Evolutionary conservation across 2,329 filamentous ascomycete species (phyloP).

Genomic region (Botryotinia convoluta): DNA sequence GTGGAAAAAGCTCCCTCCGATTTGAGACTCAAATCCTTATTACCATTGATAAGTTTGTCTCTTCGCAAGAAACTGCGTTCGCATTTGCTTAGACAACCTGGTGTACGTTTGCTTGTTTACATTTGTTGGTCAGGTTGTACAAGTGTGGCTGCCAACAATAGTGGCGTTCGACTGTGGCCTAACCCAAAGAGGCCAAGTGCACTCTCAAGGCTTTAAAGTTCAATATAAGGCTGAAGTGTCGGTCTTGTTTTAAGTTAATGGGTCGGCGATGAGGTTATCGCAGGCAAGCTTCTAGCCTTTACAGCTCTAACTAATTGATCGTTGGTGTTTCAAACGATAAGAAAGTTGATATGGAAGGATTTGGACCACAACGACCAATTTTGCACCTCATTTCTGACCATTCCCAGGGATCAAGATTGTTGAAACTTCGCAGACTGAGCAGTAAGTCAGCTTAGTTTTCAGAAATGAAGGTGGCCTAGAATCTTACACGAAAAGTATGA

Average conservation of each 20-base stretch:
- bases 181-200: neutral
- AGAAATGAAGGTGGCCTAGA: neutral
- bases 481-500: neutral
- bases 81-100: neutral
- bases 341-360: neutral
- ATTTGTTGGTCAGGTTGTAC: neutral
- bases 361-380: neutral
- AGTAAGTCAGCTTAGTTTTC: neutral
- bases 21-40: neutral
- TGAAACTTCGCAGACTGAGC: neutral
- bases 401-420: neutral
- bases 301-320: neutral
- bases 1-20: neutral
- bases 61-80: neutral
- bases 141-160: conserved; percentile 1
- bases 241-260: neutral
- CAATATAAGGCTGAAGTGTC: neutral
- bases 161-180: neutral
- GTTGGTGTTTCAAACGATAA: conserved; percentile 16
- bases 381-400: conserved; percentile 1
- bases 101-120: neutral
- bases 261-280: conserved; percentile 9
- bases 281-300: neutral
- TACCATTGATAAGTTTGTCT: neutral
- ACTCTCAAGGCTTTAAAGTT: no score